phyloP scores from a whole-genome alignment of 1,284 basidiomycete species.

The Cutaneotrichosporon mucoides region DNA sequence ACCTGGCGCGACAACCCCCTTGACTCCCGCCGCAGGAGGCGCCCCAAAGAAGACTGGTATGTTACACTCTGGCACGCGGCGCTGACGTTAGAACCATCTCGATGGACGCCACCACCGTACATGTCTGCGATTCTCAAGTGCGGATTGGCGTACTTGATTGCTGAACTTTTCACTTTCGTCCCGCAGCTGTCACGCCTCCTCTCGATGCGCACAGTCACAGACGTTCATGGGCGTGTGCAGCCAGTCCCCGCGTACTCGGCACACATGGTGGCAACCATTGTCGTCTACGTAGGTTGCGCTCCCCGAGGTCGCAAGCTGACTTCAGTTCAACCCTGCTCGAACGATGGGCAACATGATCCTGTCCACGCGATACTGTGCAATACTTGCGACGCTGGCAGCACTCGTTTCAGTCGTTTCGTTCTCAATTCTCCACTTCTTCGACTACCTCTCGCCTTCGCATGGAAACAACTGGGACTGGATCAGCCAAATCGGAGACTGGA shows the following conservation, averaged over 20 bases:
- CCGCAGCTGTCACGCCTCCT: constrained; percentile 51
- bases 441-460: constrained; percentile 49
- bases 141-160: constrained; percentile 81
- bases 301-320: constrained; percentile 51
- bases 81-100: not conserved
- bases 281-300: constrained; percentile 52
- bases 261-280: constrained; percentile 85
- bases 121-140: constrained; percentile 70
- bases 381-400: constrained; percentile 64
- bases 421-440: constrained; percentile 71
- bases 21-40: not conserved
- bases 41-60: not conserved
- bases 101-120: constrained; percentile 26
- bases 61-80: not conserved
- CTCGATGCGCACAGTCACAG: constrained; percentile 51
- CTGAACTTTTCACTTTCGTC: constrained; percentile 87
- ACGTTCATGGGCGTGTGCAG: constrained; percentile 47
- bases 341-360: constrained; percentile 84
- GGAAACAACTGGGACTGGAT: constrained; percentile 40
- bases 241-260: constrained; percentile 64
- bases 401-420: constrained; percentile 82
- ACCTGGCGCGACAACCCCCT: not conserved
- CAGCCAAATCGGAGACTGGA: constrained; percentile 46
- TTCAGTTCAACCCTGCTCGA: constrained; percentile 57
- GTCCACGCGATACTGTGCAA: constrained; percentile 42